Evolutionary conservation across 2,329 filamentous ascomycete genomes (phyloP), one percentile per base, ranked within the genome.

Genomic region (Tolypocladium paradoxum): DNA sequence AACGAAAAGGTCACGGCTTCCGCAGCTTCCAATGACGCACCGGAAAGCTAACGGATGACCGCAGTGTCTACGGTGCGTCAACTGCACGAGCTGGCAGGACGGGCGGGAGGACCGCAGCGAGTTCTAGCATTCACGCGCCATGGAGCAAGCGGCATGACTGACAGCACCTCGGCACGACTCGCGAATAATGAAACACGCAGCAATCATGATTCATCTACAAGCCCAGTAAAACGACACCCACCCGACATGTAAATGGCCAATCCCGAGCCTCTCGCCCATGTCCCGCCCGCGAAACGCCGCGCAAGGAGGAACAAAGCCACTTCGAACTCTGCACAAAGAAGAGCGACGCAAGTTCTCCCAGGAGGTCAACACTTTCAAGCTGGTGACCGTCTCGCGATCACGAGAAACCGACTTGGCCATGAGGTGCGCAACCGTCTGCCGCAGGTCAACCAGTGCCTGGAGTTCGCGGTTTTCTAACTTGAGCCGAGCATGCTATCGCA

Each of bases 1-100:
- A 84, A 77, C 60, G 76, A 80, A 50, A 83, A 83, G 76, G 84
- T 83, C 53, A 61, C 72, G 6, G 8, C 14, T 14, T 16, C 40
- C 18, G 40, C 22, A 14, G 6, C 24, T 11, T 4, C 40, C n/a
- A 24, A 18, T n/a, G n/a, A n/a, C n/a, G n/a, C n/a, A n/a, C n/a
- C n/a, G n/a, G 6, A 6, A 3, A 27, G 6, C 29, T 45, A n/a
- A 16, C 7, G 16, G 4, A 6, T 9, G 22, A 14, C 4, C 9
- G 16, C 31, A 76, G 75, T 67, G 72, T 22, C 54, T 65, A 34
- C 70, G 75, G 11, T 78, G 76, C 56, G 60, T 76, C 46, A 73
- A 76, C 54, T 78, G 75, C 58, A 76, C 73, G 12, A 77, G 73
- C 58, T 78, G 76, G 75, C 69, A 73, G 20, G 76, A 78, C 55